phyloP scores from a whole-genome alignment of 2,329 filamentous ascomycete species.

The Fusarium nelsonii region DNA sequence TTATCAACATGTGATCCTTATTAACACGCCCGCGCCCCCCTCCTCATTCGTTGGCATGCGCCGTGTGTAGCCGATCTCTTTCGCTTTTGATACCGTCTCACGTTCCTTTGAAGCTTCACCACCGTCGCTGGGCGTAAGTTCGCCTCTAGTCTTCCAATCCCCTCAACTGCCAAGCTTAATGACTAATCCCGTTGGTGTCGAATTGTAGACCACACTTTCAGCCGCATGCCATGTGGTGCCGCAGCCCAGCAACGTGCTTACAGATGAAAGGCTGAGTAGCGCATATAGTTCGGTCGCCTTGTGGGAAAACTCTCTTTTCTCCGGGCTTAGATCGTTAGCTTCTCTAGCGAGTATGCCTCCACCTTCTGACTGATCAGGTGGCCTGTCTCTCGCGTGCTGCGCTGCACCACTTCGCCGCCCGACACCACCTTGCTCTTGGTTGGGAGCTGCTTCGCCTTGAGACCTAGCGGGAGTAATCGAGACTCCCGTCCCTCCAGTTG shows the following conservation, averaged over 20 bases:
- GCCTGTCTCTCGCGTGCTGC: slow-evolving; percentile 79
- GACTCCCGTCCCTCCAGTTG: slow-evolving; percentile 59
- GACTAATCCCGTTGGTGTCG: slow-evolving; percentile 20
- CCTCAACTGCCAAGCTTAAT: slow-evolving; percentile 15
- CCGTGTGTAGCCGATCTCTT: slow-evolving; percentile 44
- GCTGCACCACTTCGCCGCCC: slow-evolving; percentile 76
- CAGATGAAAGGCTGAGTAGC: slow-evolving; percentile 21
- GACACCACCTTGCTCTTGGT: slow-evolving; percentile 70
- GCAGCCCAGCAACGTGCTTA: slow-evolving; percentile 27
- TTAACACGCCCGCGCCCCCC: slow-evolving; percentile 30
- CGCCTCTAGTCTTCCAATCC: slow-evolving; percentile 37
- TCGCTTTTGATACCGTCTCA: slow-evolving; percentile 26
- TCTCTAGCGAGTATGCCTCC: slow-evolving; percentile 85
- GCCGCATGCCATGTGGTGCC: slow-evolving; percentile 41
- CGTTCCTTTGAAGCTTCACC: slow-evolving; percentile 27
- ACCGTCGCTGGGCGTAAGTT: slow-evolving; percentile 32
- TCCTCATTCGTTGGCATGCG: slow-evolving; percentile 24
- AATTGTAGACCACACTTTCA: slow-evolving; percentile 25
- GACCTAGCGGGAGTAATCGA: slow-evolving; percentile 76
- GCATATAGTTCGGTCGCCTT: slow-evolving; percentile 30
- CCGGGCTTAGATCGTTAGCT: slow-evolving; percentile 70
- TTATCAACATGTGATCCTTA: slow-evolving; percentile 38
- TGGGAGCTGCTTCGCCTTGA: slow-evolving; percentile 69
- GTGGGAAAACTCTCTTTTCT: slow-evolving; percentile 15
- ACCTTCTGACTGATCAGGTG: slow-evolving; percentile 83